These are phyloP conservation scores for Fusarium sp. DNA, from an alignment of 2,329 filamentous ascomycete genomes.

Conservation along the genomic window DNA sequence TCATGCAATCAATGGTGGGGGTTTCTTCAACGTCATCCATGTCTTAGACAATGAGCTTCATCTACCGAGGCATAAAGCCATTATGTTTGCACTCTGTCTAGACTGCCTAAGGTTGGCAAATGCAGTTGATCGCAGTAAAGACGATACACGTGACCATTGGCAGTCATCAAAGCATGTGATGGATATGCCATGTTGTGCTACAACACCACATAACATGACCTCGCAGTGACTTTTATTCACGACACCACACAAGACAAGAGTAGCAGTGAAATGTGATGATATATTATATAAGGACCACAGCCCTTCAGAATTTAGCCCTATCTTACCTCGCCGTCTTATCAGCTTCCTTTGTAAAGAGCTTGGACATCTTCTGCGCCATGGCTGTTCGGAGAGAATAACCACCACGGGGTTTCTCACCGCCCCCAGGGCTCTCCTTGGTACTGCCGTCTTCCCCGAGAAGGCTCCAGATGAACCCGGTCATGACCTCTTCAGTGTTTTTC, in stretches of 20 bases:
- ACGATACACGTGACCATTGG: neutral
- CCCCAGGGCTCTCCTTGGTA: neutral
- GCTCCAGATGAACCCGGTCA: slow-evolving; percentile 7
- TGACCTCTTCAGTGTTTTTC: neutral
- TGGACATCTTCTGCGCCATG: neutral
- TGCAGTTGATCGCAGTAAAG: too few relatives aligned
- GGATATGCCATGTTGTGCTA: slow-evolving; percentile 8
- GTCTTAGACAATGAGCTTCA: too few relatives aligned
- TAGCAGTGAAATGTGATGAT: too few relatives aligned
- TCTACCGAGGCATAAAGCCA: too few relatives aligned
- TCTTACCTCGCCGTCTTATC: neutral
- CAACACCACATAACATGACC: slow-evolving; percentile 3
- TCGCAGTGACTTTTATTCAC: slow-evolving; percentile 16
- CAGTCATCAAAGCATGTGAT: slow-evolving; percentile 1
- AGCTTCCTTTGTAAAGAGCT: neutral
- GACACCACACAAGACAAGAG: neutral
- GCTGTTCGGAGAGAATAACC: neutral
- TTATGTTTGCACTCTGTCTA: too few relatives aligned
- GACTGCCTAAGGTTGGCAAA: too few relatives aligned
- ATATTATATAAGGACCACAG: too few relatives aligned
- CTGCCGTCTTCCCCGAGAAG: slow-evolving; percentile 1
- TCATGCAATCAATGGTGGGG: too few relatives aligned
- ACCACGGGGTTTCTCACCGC: neutral
- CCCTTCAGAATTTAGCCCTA: too few relatives aligned
- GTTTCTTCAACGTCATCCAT: too few relatives aligned